Conservation (phyloP, 1,284 basidiomycete species). For the Irpex sp. region DNA sequence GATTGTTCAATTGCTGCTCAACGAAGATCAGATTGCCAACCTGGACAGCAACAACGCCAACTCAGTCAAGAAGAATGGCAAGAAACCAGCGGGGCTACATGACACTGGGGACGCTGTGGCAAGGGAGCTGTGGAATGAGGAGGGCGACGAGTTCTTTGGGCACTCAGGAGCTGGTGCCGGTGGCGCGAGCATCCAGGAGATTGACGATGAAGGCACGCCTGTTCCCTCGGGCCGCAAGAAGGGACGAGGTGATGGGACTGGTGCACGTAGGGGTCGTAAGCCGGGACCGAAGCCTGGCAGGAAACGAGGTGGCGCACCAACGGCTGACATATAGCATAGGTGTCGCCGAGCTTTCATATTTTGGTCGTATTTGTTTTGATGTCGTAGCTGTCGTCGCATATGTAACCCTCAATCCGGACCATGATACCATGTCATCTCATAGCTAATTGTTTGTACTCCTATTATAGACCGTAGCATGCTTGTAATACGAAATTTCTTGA, state of each 20-base stretch:
- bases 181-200: constrained; percentile 21
- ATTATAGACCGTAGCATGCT: constrained; percentile 8
- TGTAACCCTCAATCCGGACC: constrained; percentile 13
- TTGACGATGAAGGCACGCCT: constrained; percentile 35
- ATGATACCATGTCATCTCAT: constrained; percentile 3
- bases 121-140: constrained; percentile 77
- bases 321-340: constrained; percentile 13
- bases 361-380: constrained; percentile 5
- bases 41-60: constrained; percentile 43
- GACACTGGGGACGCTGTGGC: constrained; percentile 38
- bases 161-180: constrained; percentile 30
- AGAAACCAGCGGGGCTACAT: constrained; percentile 28
- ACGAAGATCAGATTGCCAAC: constrained; percentile 85
- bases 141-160: constrained; percentile 81
- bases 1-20: constrained; percentile 93
- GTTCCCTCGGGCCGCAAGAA: constrained; percentile 40
- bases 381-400: constrained; percentile 13
- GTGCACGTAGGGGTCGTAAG: constrained; percentile 40
- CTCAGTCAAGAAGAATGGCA: constrained; percentile 37
- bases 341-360: neutral
- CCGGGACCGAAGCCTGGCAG: constrained; percentile 25
- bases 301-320: constrained; percentile 20
- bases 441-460: constrained; percentile 13
- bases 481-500: neutral
- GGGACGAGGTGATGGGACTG: constrained; percentile 27